Percentiles rank a stretch among this genome's conserved stretches.
These are phyloP conservation scores for Telopea speciosissima DNA, from an alignment of 177 flowering plant genomes.

Conservation along the genomic window DNA sequence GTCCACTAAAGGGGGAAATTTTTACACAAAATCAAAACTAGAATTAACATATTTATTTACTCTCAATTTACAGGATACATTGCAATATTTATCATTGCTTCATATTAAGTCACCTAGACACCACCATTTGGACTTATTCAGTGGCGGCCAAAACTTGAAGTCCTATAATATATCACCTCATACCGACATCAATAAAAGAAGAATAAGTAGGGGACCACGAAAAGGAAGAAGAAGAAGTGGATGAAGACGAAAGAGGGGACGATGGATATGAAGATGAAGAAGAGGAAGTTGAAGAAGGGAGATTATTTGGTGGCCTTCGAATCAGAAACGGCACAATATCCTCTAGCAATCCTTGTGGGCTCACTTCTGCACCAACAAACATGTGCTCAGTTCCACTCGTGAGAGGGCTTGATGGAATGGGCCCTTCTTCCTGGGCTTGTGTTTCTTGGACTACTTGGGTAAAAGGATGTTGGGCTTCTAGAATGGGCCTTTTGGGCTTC, in stretches of 20 bases:
- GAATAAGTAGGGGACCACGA: constrained; percentile 36
- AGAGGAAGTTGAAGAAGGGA: constrained; percentile 21
- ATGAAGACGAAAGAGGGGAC: constrained; percentile 40
- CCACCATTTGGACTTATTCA: no score
- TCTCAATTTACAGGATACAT: no score
- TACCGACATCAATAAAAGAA: constrained; percentile 22
- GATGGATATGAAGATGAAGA: constrained; percentile 18
- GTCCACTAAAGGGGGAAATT: no score
- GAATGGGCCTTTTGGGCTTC: constrained; percentile 26
- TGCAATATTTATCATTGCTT: no score
- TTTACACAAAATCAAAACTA: no score
- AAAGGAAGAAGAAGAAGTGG: constrained; percentile 31
- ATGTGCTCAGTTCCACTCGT: no score
- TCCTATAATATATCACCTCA: not conserved
- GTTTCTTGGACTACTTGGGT: no score
- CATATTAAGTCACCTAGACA: no score
- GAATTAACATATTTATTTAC: no score
- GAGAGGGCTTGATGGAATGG: constrained; percentile 5
- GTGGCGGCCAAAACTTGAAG: no score
- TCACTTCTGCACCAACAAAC: not conserved
- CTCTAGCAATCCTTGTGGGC: constrained; percentile 70
- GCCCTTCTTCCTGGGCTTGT: not conserved
- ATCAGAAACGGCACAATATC: constrained; percentile 72
- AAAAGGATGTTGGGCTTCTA: no score
- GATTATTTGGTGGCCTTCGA: constrained; percentile 41